Evolutionary conservation across 108 stramenopile species (phyloP).

Genomic region (Phaeodactylum tricornutum): DNA sequence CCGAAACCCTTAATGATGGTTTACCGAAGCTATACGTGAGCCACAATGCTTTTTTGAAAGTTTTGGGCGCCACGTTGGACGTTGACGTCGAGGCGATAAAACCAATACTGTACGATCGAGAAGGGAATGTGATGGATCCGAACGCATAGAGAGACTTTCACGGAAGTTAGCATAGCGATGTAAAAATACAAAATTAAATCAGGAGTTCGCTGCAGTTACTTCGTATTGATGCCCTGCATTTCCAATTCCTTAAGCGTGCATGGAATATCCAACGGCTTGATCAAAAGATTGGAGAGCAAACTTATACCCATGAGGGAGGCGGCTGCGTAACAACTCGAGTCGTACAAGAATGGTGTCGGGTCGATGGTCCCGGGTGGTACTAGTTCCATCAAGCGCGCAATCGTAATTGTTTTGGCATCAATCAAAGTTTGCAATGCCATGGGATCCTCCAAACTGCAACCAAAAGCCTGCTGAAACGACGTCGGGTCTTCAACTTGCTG

Average conservation of each 20-base stretch:
- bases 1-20: constrained; percentile 45
- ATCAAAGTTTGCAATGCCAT: constrained; percentile 34
- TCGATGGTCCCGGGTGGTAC: constrained; percentile 53
- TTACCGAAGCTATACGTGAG: constrained; percentile 69
- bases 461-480: constrained; percentile 53
- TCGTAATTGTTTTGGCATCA: constrained; percentile 69
- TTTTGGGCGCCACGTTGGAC: constrained; percentile 63
- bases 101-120: constrained; percentile 51
- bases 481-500: constrained; percentile 27
- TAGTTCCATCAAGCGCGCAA: constrained; percentile 58
- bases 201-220: too few species aligned
- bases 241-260: background rate
- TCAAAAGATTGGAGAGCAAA: constrained; percentile 29
- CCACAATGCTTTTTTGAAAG: constrained; percentile 74
- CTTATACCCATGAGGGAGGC: constrained; percentile 57
- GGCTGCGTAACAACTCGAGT: constrained; percentile 62
- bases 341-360: constrained; percentile 76
- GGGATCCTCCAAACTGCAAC: constrained; percentile 31
- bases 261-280: constrained; percentile 37
- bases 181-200: too few species aligned
- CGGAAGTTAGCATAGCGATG: too few species aligned
- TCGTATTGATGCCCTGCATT: too few species aligned
- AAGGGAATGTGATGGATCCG: constrained; percentile 74
- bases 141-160: constrained; percentile 54
- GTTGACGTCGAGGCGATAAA: constrained; percentile 39